Evolutionary conservation across 2,329 filamentous ascomycete species (phyloP).

Genomic region (Fusarium sp.): DNA sequence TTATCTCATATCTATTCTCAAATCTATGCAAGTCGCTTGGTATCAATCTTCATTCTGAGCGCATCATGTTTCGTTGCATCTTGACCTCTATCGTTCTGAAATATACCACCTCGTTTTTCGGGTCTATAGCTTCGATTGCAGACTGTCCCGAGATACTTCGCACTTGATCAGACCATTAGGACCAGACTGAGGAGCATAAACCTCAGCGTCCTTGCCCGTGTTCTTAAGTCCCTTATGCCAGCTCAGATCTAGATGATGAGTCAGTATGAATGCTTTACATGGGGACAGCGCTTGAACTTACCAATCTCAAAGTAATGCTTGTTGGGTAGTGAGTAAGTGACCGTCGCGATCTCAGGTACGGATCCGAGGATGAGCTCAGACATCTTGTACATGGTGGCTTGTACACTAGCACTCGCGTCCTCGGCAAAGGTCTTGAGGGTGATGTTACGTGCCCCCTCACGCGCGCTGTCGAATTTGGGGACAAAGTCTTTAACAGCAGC

Average conservation of each 20-base stretch:
- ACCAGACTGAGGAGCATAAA: conserved; percentile 91
- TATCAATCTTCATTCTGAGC: conserved; percentile 35
- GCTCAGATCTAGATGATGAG: conserved; percentile 75
- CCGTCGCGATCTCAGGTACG: conserved; percentile 76
- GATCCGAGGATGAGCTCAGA: conserved; percentile 83
- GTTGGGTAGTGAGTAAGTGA: conserved; percentile 90
- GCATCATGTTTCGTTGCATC: conserved; percentile 38
- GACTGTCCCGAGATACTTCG: conserved; percentile 75
- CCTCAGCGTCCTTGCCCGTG: conserved; percentile 93
- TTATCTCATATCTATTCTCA: conserved; percentile 10
- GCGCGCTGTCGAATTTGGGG: conserved; percentile 81
- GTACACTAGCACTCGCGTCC: conserved; percentile 92
- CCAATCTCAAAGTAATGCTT: conserved; percentile 99
- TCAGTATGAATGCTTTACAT: conserved; percentile 36
- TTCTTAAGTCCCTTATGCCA: conserved; percentile 98
- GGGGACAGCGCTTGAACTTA: conserved; percentile 59
- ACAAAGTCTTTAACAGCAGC: conserved; percentile 74
- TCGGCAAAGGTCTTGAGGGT: conserved; percentile 93
- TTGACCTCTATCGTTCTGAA: conserved; percentile 21
- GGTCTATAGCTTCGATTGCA: conserved; percentile 29
- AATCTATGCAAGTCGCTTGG: conserved; percentile 31
- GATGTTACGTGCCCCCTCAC: conserved; percentile 80
- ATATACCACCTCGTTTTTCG: conserved; percentile 2
- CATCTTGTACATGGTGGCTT: conserved; percentile 99
- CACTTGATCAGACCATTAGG: conserved; percentile 97